Conservation (phyloP, 768 basidiomycete genomes). For the Thelephora aurantiotincta region DNA sequence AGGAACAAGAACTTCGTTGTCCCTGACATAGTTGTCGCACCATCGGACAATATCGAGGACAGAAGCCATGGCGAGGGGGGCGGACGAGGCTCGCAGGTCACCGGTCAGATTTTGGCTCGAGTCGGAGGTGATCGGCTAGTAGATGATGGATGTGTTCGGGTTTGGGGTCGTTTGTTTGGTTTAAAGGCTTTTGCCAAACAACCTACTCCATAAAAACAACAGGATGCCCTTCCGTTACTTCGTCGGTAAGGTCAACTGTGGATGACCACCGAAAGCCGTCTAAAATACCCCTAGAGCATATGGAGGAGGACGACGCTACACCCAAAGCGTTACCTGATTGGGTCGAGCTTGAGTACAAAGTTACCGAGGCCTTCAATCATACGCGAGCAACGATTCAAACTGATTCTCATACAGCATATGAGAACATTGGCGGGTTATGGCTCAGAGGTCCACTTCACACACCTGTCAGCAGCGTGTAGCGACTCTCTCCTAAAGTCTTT, state of each 20-base stretch:
- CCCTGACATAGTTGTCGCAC: conserved; percentile 52
- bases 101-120: no score
- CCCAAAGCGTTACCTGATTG: conserved; percentile 66
- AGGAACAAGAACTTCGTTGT: conserved; percentile 35
- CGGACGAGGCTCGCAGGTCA: no score
- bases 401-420: conserved; percentile 51
- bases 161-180: no score
- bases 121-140: no score
- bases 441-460: conserved; percentile 68
- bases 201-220: no score
- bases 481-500: conserved; percentile 30
- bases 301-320: conserved; percentile 84
- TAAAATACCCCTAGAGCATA: conserved; percentile 47
- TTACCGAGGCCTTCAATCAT: conserved; percentile 11
- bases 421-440: conserved; percentile 52
- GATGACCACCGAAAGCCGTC: no score
- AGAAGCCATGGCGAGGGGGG: conserved; percentile 12
- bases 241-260: no score
- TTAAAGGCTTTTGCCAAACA: no score
- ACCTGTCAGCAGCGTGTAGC: conserved; percentile 63
- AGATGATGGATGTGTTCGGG: no score
- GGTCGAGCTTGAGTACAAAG: conserved; percentile 88
- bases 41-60: conserved; percentile 51
- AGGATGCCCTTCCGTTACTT: no score
- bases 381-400: conserved; percentile 3